Conservation (phyloP, 306 rosid species). For the Gillenia trifoliata region DNA sequence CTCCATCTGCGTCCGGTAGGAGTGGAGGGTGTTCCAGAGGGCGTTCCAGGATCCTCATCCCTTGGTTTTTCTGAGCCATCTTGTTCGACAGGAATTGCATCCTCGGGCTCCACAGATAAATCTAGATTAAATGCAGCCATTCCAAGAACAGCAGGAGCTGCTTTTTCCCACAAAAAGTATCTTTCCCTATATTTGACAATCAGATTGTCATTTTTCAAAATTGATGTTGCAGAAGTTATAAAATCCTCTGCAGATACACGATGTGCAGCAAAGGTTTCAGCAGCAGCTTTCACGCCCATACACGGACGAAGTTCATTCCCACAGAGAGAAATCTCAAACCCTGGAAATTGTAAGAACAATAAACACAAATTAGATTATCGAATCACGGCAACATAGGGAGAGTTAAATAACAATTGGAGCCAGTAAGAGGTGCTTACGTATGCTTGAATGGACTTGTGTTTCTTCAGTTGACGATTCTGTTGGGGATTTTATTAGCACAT, state of each 20-base stretch:
- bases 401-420: slow-evolving; percentile 21
- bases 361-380: slow-evolving; percentile 16
- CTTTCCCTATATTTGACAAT: slow-evolving; percentile 54
- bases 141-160: slow-evolving; percentile 82
- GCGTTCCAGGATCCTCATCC: slow-evolving; percentile 32
- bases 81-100: slow-evolving; percentile 66
- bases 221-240: slow-evolving; percentile 49
- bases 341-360: slow-evolving; percentile 39
- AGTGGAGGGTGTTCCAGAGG: slow-evolving; percentile 35
- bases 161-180: slow-evolving; percentile 85
- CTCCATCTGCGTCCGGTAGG: slow-evolving; percentile 80
- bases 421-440: slow-evolving; percentile 27
- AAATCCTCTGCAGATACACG: slow-evolving; percentile 55
- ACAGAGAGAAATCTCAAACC: slow-evolving; percentile 82
- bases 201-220: slow-evolving; percentile 66
- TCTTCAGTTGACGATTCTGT: slow-evolving; percentile 34
- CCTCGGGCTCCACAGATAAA: slow-evolving; percentile 60
- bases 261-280: slow-evolving; percentile 63
- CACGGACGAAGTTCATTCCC: slow-evolving; percentile 67
- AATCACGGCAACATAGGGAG: slow-evolving; percentile 13
- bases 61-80: slow-evolving; percentile 44
- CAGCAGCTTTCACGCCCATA: slow-evolving; percentile 78
- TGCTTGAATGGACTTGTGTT: slow-evolving; percentile 31
- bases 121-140: slow-evolving; percentile 63
- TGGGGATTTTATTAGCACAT: slow-evolving; percentile 32